Percentiles rank a stretch among this genome's conserved stretches.
Evolutionary conservation across 148 eudicot genomes (phyloP).

Genomic region (Vaccinium corymbosum): DNA sequence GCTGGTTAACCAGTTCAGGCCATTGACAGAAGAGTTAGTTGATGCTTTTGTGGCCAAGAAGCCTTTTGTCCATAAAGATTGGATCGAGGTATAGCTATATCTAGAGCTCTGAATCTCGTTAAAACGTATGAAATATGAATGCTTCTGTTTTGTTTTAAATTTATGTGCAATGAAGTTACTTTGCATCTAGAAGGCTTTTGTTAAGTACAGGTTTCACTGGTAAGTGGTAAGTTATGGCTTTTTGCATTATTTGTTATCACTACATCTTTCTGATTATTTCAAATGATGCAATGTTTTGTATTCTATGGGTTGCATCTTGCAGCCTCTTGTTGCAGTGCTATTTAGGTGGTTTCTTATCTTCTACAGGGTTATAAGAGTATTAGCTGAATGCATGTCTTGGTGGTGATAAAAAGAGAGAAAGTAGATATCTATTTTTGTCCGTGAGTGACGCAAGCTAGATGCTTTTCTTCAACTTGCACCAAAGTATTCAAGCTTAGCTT

Average conservation of each 20-base stretch:
- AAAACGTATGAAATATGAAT: background rate
- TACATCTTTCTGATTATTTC: background rate
- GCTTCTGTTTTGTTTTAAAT: background rate
- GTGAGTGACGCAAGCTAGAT: background rate
- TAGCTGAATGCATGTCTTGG: background rate
- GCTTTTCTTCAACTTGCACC: background rate
- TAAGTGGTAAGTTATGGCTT: background rate
- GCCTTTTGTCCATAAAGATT: conserved; percentile 51
- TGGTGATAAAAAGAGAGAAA: background rate
- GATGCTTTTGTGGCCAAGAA: conserved; percentile 74
- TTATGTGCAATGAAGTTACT: background rate
- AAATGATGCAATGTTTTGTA: background rate
- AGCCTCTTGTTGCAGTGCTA: background rate
- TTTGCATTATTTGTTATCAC: background rate
- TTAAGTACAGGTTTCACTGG: background rate
- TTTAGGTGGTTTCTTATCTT: background rate
- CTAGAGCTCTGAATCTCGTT: background rate
- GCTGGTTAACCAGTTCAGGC: conserved; percentile 67
- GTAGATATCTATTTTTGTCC: background rate
- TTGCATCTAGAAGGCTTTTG: background rate
- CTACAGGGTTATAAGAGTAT: background rate
- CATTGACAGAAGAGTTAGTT: conserved; percentile 53
- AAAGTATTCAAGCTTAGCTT: background rate
- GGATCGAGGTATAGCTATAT: conserved; percentile 72
- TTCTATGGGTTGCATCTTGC: background rate